A percentile compares a stretch with the other conserved stretches of the same genome.
Evolutionary conservation across 169 alveolate genomes (phyloP).

Genomic region (Babesia ovis): DNA sequence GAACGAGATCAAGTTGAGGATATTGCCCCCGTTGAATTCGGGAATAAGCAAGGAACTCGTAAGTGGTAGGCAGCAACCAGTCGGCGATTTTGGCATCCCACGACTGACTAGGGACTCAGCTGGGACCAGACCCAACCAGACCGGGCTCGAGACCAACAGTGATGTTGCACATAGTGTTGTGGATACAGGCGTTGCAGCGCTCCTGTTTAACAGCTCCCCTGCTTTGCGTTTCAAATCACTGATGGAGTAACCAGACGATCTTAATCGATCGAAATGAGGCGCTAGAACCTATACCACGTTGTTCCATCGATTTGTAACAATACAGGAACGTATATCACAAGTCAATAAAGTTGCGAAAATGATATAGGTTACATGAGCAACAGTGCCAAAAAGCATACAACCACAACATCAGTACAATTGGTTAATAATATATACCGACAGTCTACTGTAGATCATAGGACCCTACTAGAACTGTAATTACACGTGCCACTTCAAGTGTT

Average conservation of each 20-base stretch:
- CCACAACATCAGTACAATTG: no score
- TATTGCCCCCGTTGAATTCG: constrained; percentile 14
- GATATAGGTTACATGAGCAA: no score
- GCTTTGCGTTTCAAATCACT: background rate
- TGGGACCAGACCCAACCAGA: constrained; percentile 35
- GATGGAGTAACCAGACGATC: background rate
- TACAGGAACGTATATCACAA: no score
- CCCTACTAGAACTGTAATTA: no score
- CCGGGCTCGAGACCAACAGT: constrained; percentile 26
- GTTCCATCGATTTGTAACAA: no score
- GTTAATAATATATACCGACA: no score
- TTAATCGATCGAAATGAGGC: background rate
- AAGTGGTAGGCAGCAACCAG: constrained; percentile 1
- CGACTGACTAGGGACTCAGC: background rate
- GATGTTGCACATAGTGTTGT: constrained; percentile 18
- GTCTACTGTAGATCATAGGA: no score
- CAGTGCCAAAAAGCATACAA: no score
- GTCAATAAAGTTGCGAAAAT: no score
- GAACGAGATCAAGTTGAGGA: constrained; percentile 23
- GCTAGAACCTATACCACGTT: no score
- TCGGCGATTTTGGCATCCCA: background rate
- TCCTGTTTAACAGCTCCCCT: background rate
- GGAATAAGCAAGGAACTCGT: constrained; percentile 33
- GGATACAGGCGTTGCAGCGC: constrained; percentile 37
- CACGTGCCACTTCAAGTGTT: no score